Percentiles rank a stretch among this genome's conserved stretches.
These are phyloP conservation scores for Cairneyella variabilis DNA, from an alignment of 495 filamentous ascomycete species.

Conservation along the genomic window DNA sequence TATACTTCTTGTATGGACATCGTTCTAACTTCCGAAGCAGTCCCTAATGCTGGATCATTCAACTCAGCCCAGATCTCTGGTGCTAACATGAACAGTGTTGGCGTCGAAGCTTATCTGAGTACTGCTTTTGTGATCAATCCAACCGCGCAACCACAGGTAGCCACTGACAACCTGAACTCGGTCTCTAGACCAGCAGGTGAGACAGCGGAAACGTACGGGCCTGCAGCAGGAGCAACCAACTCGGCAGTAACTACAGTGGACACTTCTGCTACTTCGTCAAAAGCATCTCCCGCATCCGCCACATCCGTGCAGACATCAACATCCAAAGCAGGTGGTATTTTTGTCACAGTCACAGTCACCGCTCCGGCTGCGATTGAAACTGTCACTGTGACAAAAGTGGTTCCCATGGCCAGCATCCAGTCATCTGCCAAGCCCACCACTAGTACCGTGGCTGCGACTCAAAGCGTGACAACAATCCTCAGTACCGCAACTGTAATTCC, in stretches of 20 bases:
- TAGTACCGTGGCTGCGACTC: no score
- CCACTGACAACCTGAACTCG: conserved; percentile 1
- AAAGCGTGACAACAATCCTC: no score
- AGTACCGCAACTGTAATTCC: no score
- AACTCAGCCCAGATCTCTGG: conserved; percentile 29
- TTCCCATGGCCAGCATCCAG: neutral
- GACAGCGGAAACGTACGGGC: neutral
- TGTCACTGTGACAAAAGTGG: conserved; percentile 1
- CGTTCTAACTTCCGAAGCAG: conserved; percentile 41
- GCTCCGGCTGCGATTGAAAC: neutral
- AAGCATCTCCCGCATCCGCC: neutral
- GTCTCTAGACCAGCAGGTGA: neutral
- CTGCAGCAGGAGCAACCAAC: neutral
- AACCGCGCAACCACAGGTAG: neutral
- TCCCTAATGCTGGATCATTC: conserved; percentile 25
- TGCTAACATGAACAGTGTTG: neutral
- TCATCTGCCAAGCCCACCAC: no score
- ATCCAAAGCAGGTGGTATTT: neutral
- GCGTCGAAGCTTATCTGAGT: conserved; percentile 31
- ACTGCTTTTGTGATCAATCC: conserved; percentile 21
- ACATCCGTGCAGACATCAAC: neutral
- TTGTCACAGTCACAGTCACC: conserved; percentile 15
- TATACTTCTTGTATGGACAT: conserved; percentile 86
- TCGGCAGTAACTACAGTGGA: neutral
- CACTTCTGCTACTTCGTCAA: neutral